Evolutionary conservation across 345 rosid species (phyloP).

Genomic region (Corchorus capsularis): DNA sequence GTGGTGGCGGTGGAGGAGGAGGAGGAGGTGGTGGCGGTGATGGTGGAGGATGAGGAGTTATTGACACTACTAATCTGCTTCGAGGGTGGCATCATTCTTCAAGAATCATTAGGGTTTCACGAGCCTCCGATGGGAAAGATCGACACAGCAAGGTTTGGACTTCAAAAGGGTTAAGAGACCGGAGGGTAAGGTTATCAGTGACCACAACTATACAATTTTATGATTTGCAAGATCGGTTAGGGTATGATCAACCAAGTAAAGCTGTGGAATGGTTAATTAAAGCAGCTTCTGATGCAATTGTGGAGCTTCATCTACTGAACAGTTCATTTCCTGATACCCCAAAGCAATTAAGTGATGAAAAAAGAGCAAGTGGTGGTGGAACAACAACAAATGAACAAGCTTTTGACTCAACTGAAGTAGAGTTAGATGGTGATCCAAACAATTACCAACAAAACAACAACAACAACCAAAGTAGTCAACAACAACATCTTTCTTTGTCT

Average conservation of each 20-base stretch:
- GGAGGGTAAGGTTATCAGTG: conserved; percentile 88
- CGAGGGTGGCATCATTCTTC: conserved; percentile 77
- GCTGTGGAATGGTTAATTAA: conserved; percentile 97
- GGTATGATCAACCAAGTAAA: conserved; percentile 95
- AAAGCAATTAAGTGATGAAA: conserved; percentile 64
- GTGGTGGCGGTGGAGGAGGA: conserved; percentile 28
- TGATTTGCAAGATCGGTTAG: conserved; percentile 91
- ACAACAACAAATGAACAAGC: conserved; percentile 36
- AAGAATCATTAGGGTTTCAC: conserved; percentile 90
- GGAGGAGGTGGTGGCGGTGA: conserved; percentile 16
- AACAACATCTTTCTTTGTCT: conserved; percentile 60
- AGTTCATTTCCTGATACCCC: conserved; percentile 62
- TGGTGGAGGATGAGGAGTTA: not conserved
- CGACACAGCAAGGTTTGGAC: conserved; percentile 98
- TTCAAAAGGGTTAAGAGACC: conserved; percentile 84
- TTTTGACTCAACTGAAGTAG: conserved; percentile 59
- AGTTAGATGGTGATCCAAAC: conserved; percentile 45
- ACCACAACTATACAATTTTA: conserved; percentile 92
- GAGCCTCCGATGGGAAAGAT: conserved; percentile 98
- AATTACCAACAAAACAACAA: conserved; percentile 39
- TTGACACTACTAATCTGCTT: conserved; percentile 35
- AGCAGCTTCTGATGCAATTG: conserved; percentile 76
- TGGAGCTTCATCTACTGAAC: conserved; percentile 83
- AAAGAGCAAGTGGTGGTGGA: conserved; percentile 40
- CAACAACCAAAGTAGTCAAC: conserved; percentile 59